Base-by-base conservation (phyloP, 768 basidiomycete species). In the Coprinellus micaceus region DNA sequence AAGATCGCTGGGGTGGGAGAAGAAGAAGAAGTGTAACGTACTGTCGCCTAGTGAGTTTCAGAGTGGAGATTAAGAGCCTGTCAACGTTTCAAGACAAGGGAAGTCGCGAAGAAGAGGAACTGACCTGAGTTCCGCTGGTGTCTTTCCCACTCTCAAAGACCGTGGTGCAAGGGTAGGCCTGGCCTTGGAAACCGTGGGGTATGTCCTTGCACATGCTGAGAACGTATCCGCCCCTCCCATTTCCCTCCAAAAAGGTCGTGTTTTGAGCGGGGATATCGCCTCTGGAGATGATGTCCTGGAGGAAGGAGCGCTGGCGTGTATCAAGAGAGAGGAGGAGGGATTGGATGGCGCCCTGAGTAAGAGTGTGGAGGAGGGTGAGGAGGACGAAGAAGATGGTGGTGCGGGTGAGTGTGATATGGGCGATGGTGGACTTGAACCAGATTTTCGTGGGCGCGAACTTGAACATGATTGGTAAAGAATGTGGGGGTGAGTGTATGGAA, bases 321-420 rank as follows among this genome's bases (percentile, higher is more conserved):
- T 85, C 82, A 61, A 78, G 57, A 21, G 69, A 70, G 63, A 72
- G 79, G 11, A 83, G 71, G 17, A 80, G 66, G 1, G 80, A 74
- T 61, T 81, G 81, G 33, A 83, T 66, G 53, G 79, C 66, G 55
- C 78, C 82, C 57, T 83, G 82, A 10, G 75, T 67, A 48, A 82
- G 74, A 62, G 80, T 83, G 60, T 79, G 76, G 45, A 81, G 17
- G 54, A 82, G 70, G 37, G 74, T 76, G 58, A 82, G 75, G 22
- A 81, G 56, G 61, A 84, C 79, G 69, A 83, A 85, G 0, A 74
- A 64, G 29, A 71, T 65, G n/a, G 77, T 76, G 57, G 69, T 62
- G 15, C 69, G 68, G 57, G 70, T 77, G 30, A 74, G 64, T 2
- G 72, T 74, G 40, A 77, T 72, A 15, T 70, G 71, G 25, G 69